Conservation (phyloP, 495 filamentous ascomycete species). For the Podospora conica region DNA sequence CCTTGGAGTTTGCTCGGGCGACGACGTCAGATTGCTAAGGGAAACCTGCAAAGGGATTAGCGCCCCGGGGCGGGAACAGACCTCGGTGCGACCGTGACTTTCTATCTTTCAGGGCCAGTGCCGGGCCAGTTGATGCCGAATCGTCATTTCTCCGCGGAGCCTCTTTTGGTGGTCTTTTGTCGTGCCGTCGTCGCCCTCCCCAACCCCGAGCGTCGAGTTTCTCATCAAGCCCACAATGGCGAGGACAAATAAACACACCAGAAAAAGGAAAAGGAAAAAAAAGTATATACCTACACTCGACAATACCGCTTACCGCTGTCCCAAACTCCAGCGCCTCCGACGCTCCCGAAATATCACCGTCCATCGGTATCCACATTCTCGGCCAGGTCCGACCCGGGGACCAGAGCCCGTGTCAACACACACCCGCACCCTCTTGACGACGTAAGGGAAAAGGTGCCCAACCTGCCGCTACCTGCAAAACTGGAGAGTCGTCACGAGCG, state of each 20-base stretch:
- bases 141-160: slow-evolving; percentile 10
- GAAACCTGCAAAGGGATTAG: slow-evolving; percentile 22
- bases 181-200: background rate
- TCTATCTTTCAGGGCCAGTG: background rate
- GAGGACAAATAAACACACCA: too few species aligned
- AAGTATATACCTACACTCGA: too few species aligned
- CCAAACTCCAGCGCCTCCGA: background rate
- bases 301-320: background rate
- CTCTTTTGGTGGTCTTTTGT: background rate
- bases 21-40: slow-evolving; percentile 32
- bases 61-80: slow-evolving; percentile 3
- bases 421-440: background rate
- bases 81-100: background rate
- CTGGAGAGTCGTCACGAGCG: slow-evolving; percentile 2
- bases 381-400: background rate
- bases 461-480: background rate
- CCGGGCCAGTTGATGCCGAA: background rate
- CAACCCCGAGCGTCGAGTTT: background rate
- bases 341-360: background rate
- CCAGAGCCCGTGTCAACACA: background rate
- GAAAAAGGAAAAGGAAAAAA: too few species aligned
- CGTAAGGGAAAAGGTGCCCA: background rate
- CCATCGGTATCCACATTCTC: background rate
- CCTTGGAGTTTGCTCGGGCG: background rate
- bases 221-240: background rate